Base-by-base conservation (phyloP, 2,329 filamentous ascomycete species). In the Emergomyces pasteurianus region DNA sequence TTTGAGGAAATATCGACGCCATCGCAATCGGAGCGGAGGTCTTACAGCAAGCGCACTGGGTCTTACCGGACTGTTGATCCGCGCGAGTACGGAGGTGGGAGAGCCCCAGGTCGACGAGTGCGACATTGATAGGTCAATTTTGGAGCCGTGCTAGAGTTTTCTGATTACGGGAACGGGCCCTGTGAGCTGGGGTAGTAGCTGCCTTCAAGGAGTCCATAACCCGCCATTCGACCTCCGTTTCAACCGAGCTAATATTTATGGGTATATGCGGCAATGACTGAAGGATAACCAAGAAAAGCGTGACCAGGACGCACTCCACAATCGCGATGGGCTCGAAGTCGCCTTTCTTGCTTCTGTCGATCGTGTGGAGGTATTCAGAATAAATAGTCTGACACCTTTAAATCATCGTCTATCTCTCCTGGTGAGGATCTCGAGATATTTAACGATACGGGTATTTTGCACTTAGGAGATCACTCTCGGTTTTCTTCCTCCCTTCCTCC, bases 1-100 rank as follows among this genome's bases (percentile, higher is more conserved):
- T 78, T 81, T 62, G 82, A 85, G 70, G 82, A 84, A 70, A 75
- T 80, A 60, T 59, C 74, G 71, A 54, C 71, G 73, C 69, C 68
- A 63, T 67, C 67, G 59, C 61, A 57, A 28, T 67, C 66, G 59
- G 61, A 65, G 10, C 63, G 73, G 63, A 70, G 72, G 62, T 73
- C 73, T 56, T 75, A 73, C 59, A 67, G 72, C 61, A 70, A 74
- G 60, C 69, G 72, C 58, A 72, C 68, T 34, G 67, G 75, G 60
- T 75, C 77, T 16, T 82, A 80, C 68, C 77, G 80, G 73, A 80
- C 68, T 74, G 79, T 80, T 55, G 73, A 79, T 68, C 73, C 76
- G 58, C 60, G 67, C 63, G 68, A 70, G 53, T 76, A 73, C 69
- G 75, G 70, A 23, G 73, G 71, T 62, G 73, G 72, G 28, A 62